Base-by-base conservation (phyloP, 2,329 filamentous ascomycete species). In the Plenodomus tracheiphilus region DNA sequence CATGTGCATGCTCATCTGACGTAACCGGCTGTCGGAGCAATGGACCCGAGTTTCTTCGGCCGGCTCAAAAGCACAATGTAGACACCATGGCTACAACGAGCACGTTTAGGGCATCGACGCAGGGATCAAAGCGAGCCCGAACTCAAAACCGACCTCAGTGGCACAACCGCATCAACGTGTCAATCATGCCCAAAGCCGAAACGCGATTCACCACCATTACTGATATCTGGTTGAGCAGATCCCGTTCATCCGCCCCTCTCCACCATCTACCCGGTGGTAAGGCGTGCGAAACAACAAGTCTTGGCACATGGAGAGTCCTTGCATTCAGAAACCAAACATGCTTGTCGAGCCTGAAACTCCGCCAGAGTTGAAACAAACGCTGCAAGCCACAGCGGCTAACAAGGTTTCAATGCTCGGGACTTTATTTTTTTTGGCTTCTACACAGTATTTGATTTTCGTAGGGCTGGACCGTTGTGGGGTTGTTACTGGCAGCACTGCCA, bases 261-360 rank as follows among this genome's bases (percentile, higher is more conserved):
- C 11, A 7, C 9, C 11, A 32, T 4, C 28, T 15, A 11, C 28
- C 13, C 28, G 6, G 22, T 11, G 22, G 5, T 11, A 32, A 32
- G 15, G 15, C 9, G 28, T 15, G 15, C 28, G 28, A 32, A 32
- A 32, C 28, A 32, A 32, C 28, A 10, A 32, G n/a, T 10, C 13
- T 8, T 15, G 28, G 11, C 28, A 32, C 28, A 32, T 10, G 28
- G 6, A n/a, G 4, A 4, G 28, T 32, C 28, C 28, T 8, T 42
- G 39, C 32, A 13, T 39, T 39, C 51, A 57, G 34, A 49, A 35
- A 34, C 28, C 39, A 41, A 28, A 44, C 28, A 51, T 49, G 51
- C 56, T 43, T 54, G 53, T 43, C 47, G 16, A 35, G 45, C 25
- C 16, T 57, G 56, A 57, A 40, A 54, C 56, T 51, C 22, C 32